Evolutionary conservation across 2,329 filamentous ascomycete species (phyloP).

Genomic region (Arthroderma sp.): DNA sequence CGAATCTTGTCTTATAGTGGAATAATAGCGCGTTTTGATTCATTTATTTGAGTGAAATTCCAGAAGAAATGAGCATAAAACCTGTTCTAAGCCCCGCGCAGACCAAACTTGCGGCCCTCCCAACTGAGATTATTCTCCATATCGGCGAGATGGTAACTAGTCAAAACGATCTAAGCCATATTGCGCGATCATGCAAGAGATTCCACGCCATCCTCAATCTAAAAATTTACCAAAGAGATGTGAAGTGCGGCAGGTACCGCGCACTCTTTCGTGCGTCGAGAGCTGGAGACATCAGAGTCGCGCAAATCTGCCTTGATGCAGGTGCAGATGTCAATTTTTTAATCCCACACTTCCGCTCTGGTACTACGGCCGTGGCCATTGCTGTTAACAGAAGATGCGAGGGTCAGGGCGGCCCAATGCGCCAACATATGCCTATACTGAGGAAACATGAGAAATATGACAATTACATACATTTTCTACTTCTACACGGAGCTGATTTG

Average conservation of each 20-base stretch:
- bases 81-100: neutral
- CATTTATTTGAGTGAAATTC: too few species aligned
- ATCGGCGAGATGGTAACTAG: neutral
- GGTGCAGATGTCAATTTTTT: conserved; percentile 2
- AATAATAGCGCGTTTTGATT: too few species aligned
- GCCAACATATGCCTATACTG: neutral
- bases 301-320: neutral
- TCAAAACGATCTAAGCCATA: neutral
- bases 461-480: neutral
- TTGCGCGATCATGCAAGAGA: neutral
- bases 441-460: neutral
- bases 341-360: neutral
- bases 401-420: neutral
- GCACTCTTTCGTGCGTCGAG: neutral
- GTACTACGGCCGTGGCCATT: neutral
- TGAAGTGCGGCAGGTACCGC: neutral
- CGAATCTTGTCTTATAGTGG: too few species aligned
- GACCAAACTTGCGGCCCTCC: neutral
- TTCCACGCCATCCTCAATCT: neutral
- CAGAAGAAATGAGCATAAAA: neutral
- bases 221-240: neutral
- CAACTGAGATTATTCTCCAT: neutral
- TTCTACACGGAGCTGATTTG: neutral
- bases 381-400: neutral
- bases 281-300: neutral